Percentiles rank a stretch among this genome's conserved stretches.
Conservation (phyloP, 169 alveolate genomes). For the Perkinsus olseni region DNA sequence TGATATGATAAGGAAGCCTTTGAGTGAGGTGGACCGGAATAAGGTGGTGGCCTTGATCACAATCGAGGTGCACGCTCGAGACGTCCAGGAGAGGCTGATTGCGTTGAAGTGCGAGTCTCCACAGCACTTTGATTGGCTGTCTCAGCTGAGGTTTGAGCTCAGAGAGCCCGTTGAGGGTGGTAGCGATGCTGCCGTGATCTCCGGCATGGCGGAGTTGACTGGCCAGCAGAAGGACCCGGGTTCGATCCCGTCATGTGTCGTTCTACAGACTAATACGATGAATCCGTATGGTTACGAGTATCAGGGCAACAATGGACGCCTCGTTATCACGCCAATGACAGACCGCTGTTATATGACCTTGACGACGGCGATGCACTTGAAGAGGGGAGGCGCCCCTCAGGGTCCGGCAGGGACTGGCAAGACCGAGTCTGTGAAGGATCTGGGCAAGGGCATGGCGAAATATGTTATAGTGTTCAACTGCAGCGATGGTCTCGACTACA, state of each 20-base stretch:
- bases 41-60: constrained; percentile 83
- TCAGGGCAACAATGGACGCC: constrained; percentile 90
- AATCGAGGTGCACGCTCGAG: constrained; percentile 84
- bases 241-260: constrained; percentile 51
- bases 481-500: constrained; percentile 84
- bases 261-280: constrained; percentile 83
- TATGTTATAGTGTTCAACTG: constrained; percentile 90
- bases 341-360: constrained; percentile 92
- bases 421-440: constrained; percentile 92
- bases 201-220: neutral
- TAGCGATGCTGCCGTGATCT: neutral
- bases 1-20: constrained; percentile 68
- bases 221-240: constrained; percentile 36
- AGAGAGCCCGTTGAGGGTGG: constrained; percentile 43
- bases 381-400: constrained; percentile 93
- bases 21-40: constrained; percentile 57
- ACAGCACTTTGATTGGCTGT: constrained; percentile 82
- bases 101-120: constrained; percentile 63
- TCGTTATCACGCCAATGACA: constrained; percentile 92
- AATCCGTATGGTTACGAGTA: constrained; percentile 92
- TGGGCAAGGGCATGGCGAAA: constrained; percentile 89
- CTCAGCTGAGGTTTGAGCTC: constrained; percentile 76
- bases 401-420: constrained; percentile 99
- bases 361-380: constrained; percentile 82
- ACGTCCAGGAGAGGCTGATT: constrained; percentile 67